Evolutionary conservation across 2,329 filamentous ascomycete species (phyloP).

Genomic region (Apiospora marii): DNA sequence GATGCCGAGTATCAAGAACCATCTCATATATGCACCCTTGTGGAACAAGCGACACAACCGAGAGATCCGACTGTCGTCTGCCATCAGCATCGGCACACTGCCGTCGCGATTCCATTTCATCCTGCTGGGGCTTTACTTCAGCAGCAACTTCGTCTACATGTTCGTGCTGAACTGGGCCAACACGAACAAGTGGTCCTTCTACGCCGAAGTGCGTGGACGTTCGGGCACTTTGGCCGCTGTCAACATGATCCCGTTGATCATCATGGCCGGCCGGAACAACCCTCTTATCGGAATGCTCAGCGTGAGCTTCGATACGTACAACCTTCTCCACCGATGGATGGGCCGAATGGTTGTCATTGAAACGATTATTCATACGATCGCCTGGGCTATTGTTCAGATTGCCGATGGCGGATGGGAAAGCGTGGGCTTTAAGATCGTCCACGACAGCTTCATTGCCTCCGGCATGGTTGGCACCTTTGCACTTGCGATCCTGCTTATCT

Average conservation of each 20-base stretch:
- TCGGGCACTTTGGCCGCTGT: conserved; percentile 84
- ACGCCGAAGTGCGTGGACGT: conserved; percentile 85
- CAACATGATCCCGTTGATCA: conserved; percentile 91
- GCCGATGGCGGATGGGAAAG: conserved; percentile 69
- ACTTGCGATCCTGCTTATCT: conserved; percentile 71
- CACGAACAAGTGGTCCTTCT: conserved; percentile 67
- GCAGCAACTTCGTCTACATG: conserved; percentile 70
- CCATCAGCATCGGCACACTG: conserved; percentile 64
- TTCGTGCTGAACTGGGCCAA: conserved; percentile 67
- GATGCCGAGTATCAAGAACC: conserved; percentile 69
- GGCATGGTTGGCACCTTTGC: conserved; percentile 68
- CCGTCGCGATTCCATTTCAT: conserved; percentile 70
- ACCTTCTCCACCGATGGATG: conserved; percentile 86
- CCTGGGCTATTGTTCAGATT: conserved; percentile 78
- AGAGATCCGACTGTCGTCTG: conserved; percentile 68
- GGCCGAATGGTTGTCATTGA: conserved; percentile 77
- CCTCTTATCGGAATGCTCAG: conserved; percentile 82
- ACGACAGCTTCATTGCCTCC: conserved; percentile 70
- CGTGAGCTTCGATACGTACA: conserved; percentile 97
- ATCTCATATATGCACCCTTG: conserved; percentile 69
- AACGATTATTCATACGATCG: conserved; percentile 72
- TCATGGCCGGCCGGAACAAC: conserved; percentile 93
- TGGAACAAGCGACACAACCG: conserved; percentile 72
- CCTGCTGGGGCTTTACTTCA: conserved; percentile 63
- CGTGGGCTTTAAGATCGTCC: conserved; percentile 60